Base-by-base conservation (phyloP, 768 basidiomycete genomes). In the Suillus luteus region DNA sequence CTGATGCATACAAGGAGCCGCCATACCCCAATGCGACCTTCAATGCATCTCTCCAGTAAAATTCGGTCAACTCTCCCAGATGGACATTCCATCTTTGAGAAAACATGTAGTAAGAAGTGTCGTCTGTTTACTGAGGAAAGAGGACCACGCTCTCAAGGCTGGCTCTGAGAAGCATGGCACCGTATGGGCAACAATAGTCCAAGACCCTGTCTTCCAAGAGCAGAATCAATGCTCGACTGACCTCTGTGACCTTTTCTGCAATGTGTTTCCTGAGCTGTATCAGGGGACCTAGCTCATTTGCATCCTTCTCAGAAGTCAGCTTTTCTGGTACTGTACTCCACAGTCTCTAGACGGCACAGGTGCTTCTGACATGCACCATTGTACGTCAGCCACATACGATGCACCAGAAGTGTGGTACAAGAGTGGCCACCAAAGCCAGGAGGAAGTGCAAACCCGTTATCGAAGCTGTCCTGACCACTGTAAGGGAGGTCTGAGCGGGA, bases 21-120 rank as follows among this genome's bases (percentile, higher is more conserved):
- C n/a, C n/a, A n/a, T 95, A 95, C 73, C 93, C 93, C 38, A 94
- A 95, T 73, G 93, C 93, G 0, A 91, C n/a, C n/a, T n/a, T n/a
- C 90, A 71, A 95, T 93, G 0, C 93, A 95, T 68, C 83, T 95
- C 12, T 93, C 92, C 49, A 85, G 82, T 67, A 92, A 92, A 77
- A 84, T 92, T 48, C 90, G 93, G 59, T 90, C 92, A 5, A 88
- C 90, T 22, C 84, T 92, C 62, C 89, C 93, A 14, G 92, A 94
- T 72, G 92, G 91, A n/a, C 80, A 87, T 24, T 87, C 91, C 38
- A 83, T 94, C 64, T 94, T 95, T 68, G 91, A 91, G 75, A 92
- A 93, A 76, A 92, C 91, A 41, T 86, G 92, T 64, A 85, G 83
- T 66, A 94, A 93, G 77, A 91, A 91, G 69, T 89, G 93, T 6